Evolutionary conservation across 129 eudicot genomes (phyloP), one percentile per base, ranked within the genome.

Genomic region (Flaveria bidentis): DNA sequence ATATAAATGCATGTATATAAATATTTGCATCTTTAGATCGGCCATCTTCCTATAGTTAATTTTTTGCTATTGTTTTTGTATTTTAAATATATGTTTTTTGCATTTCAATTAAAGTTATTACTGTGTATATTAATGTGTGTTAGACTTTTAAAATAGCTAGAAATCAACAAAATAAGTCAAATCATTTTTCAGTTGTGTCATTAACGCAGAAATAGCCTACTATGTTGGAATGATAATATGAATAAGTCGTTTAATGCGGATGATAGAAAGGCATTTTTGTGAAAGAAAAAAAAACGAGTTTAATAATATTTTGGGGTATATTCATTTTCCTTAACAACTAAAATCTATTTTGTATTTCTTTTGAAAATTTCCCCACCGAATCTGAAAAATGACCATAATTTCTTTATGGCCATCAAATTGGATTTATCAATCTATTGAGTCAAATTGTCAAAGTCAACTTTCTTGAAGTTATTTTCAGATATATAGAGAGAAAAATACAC

Each of bases 161-260:
- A 36, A 36, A 36, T 36, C 5, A 4, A 45, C 28, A 25, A 25
- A 42, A 69, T 22, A 47, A 45, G 60, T 22, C 74, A 47, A 69
- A 49, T 5, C 2, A 69, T 5, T 12, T 22, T 15, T 7, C 26
- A 49, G 25, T 14, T 23, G 60, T 23, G 13, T 49, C 65, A 26
- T 58, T 25, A 58, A 22, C 46, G 20, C 46, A 26, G 50, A 69
- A 69, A 18, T 45, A 46, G 73, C 42, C 69, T 18, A 46, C 73
- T 2, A 12, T 22, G 3, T 69, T 46, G 46, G 39, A 68, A 68
- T 45, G 44, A 42, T 22, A 45, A 10, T 69, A 69, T 6, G 9
- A 68, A 46, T 13, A 52, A 52, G 5, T 52, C 58, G 15, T n/a
- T 49, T 52, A 52, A 5, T 52, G 9, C 6, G 58, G 58, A n/a